Percentiles rank a stretch among this genome's conserved stretches.
Evolutionary conservation across 768 basidiomycete species (phyloP).

Genomic region (Calocybe gangraenosa): DNA sequence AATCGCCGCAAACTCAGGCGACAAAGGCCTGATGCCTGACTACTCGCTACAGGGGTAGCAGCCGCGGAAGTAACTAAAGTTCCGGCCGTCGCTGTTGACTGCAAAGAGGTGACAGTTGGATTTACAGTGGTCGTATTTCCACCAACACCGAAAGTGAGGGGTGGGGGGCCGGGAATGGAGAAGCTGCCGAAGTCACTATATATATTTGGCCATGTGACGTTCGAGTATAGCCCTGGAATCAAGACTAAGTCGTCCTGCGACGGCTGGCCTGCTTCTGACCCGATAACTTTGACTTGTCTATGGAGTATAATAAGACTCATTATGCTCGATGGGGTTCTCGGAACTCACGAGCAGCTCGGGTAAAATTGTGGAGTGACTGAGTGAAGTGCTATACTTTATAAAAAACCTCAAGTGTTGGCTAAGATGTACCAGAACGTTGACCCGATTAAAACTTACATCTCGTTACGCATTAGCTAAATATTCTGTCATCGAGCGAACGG

Average conservation of each 20-base stretch:
- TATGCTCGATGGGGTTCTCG: too few species aligned
- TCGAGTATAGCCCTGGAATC: slow-evolving; percentile 30
- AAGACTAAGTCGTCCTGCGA: slow-evolving; percentile 28
- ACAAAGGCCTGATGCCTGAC: slow-evolving; percentile 20
- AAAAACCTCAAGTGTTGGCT: slow-evolving; percentile 1
- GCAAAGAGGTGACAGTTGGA: slow-evolving; percentile 12
- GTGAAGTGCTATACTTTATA: slow-evolving; percentile 40
- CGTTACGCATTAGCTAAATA: slow-evolving; percentile 40
- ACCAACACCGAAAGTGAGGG: slow-evolving; percentile 26
- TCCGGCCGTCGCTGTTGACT: slow-evolving; percentile 8
- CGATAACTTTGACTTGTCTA: slow-evolving; percentile 33
- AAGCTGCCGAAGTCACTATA: slow-evolving; percentile 29
- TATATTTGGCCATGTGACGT: slow-evolving; percentile 32
- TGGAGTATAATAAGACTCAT: not conserved
- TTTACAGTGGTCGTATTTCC: slow-evolving; percentile 9
- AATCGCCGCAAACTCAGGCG: slow-evolving; percentile 22
- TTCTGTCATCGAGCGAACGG: not conserved
- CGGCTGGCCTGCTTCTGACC: slow-evolving; percentile 31
- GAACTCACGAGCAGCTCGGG: slow-evolving; percentile 44
- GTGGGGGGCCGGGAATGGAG: slow-evolving; percentile 32
- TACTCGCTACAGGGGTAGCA: slow-evolving; percentile 12
- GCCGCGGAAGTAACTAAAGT: slow-evolving; percentile 1
- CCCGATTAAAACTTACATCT: slow-evolving; percentile 32
- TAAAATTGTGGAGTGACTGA: slow-evolving; percentile 40
- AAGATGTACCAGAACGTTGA: slow-evolving; percentile 6